A percentile compares a stretch with the other conserved stretches of the same genome.
Evolutionary conservation across 441 rosid species (phyloP).

Genomic region (Adansonia grandidieri): DNA sequence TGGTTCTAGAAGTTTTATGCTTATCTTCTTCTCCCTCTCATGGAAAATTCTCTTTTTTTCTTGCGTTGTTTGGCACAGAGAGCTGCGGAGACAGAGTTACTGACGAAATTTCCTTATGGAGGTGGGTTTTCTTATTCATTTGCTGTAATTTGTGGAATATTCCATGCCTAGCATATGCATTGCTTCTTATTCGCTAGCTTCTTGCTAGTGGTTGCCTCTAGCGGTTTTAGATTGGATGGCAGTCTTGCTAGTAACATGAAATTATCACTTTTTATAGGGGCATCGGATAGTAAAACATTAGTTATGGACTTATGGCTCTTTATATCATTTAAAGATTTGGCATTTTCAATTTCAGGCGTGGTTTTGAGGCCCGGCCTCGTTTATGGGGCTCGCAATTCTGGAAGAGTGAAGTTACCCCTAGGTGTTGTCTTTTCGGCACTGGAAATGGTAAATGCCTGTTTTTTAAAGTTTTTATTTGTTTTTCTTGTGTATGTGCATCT

Average conservation of each 20-base stretch:
- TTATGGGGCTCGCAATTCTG: slow-evolving; percentile 79
- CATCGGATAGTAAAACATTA: background rate
- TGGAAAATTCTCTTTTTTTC: background rate
- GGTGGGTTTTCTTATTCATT: slow-evolving; percentile 48
- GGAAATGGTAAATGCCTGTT: slow-evolving; percentile 60
- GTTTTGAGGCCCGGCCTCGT: slow-evolving; percentile 96
- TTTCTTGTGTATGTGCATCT: background rate
- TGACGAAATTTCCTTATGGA: slow-evolving; percentile 81
- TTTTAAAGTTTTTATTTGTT: background rate
- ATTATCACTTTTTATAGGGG: background rate
- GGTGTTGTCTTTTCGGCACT: slow-evolving; percentile 75
- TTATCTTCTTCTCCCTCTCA: background rate
- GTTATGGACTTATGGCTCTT: background rate
- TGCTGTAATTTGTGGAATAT: slow-evolving; percentile 12
- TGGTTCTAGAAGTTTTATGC: background rate
- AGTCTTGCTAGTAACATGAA: background rate
- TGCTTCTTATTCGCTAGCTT: background rate
- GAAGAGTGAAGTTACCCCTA: slow-evolving; percentile 68
- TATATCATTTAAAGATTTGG: background rate
- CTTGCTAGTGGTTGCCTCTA: background rate
- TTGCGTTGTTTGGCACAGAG: slow-evolving; percentile 48
- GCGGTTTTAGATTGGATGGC: background rate
- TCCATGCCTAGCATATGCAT: background rate
- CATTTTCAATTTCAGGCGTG: slow-evolving; percentile 58
- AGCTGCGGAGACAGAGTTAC: slow-evolving; percentile 90